These are phyloP conservation scores for Solanum chacoense DNA, from an alignment of 305 asterid species.

Conservation along the genomic window DNA sequence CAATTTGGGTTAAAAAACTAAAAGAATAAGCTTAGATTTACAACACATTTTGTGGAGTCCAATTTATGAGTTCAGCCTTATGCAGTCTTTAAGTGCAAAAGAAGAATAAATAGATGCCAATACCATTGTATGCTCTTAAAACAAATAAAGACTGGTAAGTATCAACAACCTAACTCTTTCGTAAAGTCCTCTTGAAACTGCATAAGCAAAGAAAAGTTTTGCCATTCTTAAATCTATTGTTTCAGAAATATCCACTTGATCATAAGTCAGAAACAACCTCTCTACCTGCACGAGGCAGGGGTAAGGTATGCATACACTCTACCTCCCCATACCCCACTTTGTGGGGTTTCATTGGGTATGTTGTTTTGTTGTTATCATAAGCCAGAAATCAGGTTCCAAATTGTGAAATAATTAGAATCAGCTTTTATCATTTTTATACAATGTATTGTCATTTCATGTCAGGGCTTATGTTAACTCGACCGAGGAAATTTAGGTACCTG, in stretches of 20 bases:
- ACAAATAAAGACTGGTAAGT: not conserved
- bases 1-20: not conserved
- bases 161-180: not conserved
- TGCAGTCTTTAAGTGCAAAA: not conserved
- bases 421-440: not conserved
- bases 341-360: not conserved
- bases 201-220: not conserved
- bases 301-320: not conserved
- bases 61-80: not conserved
- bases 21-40: not conserved
- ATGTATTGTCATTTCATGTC: not conserved
- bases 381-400: not conserved
- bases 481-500: constrained; percentile 38
- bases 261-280: not conserved
- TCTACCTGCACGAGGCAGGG: not conserved
- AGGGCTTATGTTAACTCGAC: not conserved
- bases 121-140: not conserved
- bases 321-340: not conserved
- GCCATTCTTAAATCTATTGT: not conserved
- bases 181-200: not conserved
- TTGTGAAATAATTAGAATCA: not conserved
- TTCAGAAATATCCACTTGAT: not conserved
- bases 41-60: not conserved
- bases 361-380: not conserved
- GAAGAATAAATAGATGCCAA: not conserved